Percentiles rank a stretch among this genome's conserved stretches.
Conservation (phyloP, 208 protist species). For the Naegleria lovaniensis region DNA sequence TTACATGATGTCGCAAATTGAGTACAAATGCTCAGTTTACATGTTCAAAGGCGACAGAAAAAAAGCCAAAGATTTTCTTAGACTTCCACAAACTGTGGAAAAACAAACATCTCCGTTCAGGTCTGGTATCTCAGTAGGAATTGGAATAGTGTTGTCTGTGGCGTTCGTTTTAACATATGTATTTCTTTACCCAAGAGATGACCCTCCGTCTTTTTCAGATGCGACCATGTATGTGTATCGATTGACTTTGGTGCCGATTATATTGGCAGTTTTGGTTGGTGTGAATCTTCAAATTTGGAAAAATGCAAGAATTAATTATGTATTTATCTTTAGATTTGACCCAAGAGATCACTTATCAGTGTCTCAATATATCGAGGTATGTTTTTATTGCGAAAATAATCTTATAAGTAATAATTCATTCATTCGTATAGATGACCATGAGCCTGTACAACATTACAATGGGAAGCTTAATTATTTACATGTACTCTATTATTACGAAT, state of each 20-base stretch:
- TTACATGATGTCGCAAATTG: constrained; percentile 29
- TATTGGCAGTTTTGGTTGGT: constrained; percentile 36
- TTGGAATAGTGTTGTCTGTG: constrained; percentile 34
- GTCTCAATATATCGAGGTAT: constrained; percentile 19
- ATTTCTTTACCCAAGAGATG: constrained; percentile 27
- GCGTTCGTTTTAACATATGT: constrained; percentile 35
- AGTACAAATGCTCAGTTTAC: not conserved
- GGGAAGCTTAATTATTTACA: constrained; percentile 19
- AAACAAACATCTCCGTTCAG: not conserved
- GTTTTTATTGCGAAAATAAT: not conserved
- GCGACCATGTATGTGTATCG: constrained; percentile 33
- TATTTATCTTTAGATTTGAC: constrained; percentile 44
- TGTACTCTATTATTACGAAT: constrained; percentile 27
- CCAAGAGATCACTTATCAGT: constrained; percentile 22
- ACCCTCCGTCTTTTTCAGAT: constrained; percentile 4
- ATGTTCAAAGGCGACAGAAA: constrained; percentile 24
- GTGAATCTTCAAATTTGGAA: constrained; percentile 45
- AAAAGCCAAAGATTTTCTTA: not conserved
- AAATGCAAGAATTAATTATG: constrained; percentile 44
- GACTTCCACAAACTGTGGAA: not conserved
- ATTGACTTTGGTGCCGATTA: constrained; percentile 31
- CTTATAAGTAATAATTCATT: constrained; percentile 26
- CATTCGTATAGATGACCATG: not conserved
- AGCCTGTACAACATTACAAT: not conserved
- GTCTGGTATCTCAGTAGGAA: constrained; percentile 34